Base-by-base conservation (phyloP, 805 yeast species). In the Monosporozyma yasuniensis region DNA sequence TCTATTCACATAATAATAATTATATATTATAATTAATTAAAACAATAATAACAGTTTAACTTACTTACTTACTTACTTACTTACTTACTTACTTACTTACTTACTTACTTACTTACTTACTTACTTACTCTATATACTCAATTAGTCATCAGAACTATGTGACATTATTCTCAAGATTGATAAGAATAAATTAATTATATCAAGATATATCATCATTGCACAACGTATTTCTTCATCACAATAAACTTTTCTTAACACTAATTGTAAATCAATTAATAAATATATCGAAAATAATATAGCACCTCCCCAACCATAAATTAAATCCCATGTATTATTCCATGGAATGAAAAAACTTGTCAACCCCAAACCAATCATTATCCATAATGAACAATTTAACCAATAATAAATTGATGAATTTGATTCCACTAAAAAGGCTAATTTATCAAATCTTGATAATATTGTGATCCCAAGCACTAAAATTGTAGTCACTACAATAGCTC, bases 201-300 rank as follows among this genome's bases (percentile, higher is more conserved):
- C 96, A 72, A 88, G 74, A 65, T 89, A 88, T 54, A 89, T 74
- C 56, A 79, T 70, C 61, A 89, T 80, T 14, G 91, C 80, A 47
- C 95, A 91, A 38, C 80, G 76, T n/a, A 88, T 76, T 60, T 87
- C 96, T 57, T 89, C 96, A 57, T 88, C 96, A 42, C 88, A 81
- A 59, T 82, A 83, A 57, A 74, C 80, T 50, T 79, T 80, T 61
- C 83, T 80, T 80, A 88, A 76, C 50, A 88, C 78, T 57, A 79
- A 64, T 66, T 88, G 96, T 19, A 96, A 88, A 65, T 88, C 96
- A 44, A 87, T 78, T 47, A 88, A 67, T 51, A 89, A 75, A 61
- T 83, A 87, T 4, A 80, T 78, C 12, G 83, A 72, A 67, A 88
- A 88, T 2, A 88, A 67, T 41, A 83, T 59, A 4, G 95, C 93